phyloP scores from a whole-genome alignment of 2,329 filamentous ascomycete genomes.

The Aspergillus latus region DNA sequence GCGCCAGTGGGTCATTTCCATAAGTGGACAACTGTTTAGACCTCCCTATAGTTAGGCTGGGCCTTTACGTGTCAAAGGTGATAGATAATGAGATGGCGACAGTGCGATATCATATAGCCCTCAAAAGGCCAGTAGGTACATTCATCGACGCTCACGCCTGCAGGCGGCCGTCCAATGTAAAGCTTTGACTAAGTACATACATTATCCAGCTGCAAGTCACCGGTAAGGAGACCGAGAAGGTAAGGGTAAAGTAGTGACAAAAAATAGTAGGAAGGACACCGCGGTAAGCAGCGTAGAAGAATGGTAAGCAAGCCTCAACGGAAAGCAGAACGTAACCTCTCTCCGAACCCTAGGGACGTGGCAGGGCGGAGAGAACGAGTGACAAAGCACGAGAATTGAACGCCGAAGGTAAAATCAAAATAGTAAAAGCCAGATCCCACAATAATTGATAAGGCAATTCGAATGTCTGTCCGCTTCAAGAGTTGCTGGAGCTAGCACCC shows the following conservation, averaged over 20 bases:
- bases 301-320: conserved; percentile 23
- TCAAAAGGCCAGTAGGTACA: conserved; percentile 10
- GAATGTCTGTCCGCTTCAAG: conserved; percentile 1
- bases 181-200: conserved; percentile 38
- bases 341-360: conserved; percentile 42
- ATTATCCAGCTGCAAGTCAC: conserved; percentile 38
- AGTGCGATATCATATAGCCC: background rate
- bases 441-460: conserved; percentile 32
- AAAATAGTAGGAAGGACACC: conserved; percentile 11
- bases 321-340: conserved; percentile 26
- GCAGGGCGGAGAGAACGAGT: conserved; percentile 36
- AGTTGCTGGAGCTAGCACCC: background rate
- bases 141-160: conserved; percentile 18
- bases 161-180: conserved; percentile 16
- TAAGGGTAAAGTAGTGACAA: conserved; percentile 22
- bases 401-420: conserved; percentile 22
- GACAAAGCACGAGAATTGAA: conserved; percentile 31
- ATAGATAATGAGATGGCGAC: background rate
- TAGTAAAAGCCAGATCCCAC: conserved; percentile 21
- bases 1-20: conserved; percentile 17
- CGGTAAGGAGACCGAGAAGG: conserved; percentile 28
- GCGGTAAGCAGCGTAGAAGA: conserved; percentile 11
- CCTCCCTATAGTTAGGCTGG: background rate
- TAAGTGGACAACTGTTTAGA: conserved; percentile 22
- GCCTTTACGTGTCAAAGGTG: background rate